phyloP scores from a whole-genome alignment of 805 yeast species.

The Limtongozyma cylindracea region DNA sequence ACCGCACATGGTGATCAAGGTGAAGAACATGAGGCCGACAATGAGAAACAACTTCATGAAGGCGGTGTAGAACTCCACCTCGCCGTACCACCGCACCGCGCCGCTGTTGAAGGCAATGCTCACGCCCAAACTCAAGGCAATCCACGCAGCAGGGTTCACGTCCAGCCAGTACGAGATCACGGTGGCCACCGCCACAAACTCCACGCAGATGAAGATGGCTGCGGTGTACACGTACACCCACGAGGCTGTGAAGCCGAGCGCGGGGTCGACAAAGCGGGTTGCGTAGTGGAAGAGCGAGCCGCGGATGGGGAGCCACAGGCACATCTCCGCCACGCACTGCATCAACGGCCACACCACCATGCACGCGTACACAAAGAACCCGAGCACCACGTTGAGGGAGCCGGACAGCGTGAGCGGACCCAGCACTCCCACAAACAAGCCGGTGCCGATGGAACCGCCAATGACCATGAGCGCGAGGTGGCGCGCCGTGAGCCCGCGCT shows the following conservation, averaged over 20 bases:
- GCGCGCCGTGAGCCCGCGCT: neutral
- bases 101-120: slow-evolving; percentile 8
- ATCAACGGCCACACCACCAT: slow-evolving; percentile 11
- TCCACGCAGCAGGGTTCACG: slow-evolving; percentile 9
- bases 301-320: slow-evolving; percentile 10
- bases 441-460: slow-evolving; percentile 12
- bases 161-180: slow-evolving; percentile 9
- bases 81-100: slow-evolving; percentile 5
- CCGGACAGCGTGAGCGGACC: slow-evolving; percentile 9
- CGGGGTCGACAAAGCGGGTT: slow-evolving; percentile 12
- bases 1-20: slow-evolving; percentile 66
- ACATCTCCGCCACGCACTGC: slow-evolving; percentile 13
- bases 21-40: slow-evolving; percentile 48
- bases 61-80: slow-evolving; percentile 4
- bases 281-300: slow-evolving; percentile 10
- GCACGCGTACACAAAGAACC: slow-evolving; percentile 8
- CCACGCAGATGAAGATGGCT: slow-evolving; percentile 10
- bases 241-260: slow-evolving; percentile 10
- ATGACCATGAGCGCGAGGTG: slow-evolving; percentile 3
- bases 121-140: slow-evolving; percentile 7
- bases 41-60: slow-evolving; percentile 23
- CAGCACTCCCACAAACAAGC: slow-evolving; percentile 9
- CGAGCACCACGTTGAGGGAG: slow-evolving; percentile 10
- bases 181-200: slow-evolving; percentile 9
- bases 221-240: slow-evolving; percentile 10